Evolutionary conservation across 2,329 filamentous ascomycete genomes (phyloP).

Genomic region (Monilinia laxa): DNA sequence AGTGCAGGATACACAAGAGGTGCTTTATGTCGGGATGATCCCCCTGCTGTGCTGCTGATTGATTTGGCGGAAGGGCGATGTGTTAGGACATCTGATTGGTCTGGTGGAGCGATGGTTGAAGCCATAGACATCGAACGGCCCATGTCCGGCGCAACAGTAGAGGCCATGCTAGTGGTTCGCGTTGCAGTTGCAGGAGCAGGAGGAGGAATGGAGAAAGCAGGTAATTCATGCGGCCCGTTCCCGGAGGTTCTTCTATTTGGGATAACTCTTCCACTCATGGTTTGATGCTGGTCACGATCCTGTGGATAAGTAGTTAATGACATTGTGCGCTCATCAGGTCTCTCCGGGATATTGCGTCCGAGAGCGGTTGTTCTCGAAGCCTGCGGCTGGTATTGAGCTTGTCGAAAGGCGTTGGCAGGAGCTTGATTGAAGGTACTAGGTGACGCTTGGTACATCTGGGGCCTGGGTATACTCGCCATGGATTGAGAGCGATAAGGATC

Average conservation of each 20-base stretch:
- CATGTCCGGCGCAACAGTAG: slow-evolving; percentile 44
- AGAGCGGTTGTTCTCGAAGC: slow-evolving; percentile 83
- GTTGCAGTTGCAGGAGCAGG: slow-evolving; percentile 51
- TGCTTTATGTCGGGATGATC: slow-evolving; percentile 49
- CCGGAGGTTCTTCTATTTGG: slow-evolving; percentile 62
- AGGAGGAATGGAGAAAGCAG: slow-evolving; percentile 34
- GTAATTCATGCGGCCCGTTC: slow-evolving; percentile 36
- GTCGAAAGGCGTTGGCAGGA: slow-evolving; percentile 74
- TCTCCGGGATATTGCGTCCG: slow-evolving; percentile 85
- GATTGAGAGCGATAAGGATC: slow-evolving; percentile 93
- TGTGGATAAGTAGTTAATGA: slow-evolving; percentile 83
- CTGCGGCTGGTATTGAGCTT: slow-evolving; percentile 66
- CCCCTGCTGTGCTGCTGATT: slow-evolving; percentile 37
- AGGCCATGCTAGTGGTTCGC: slow-evolving; percentile 61
- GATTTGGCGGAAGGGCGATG: slow-evolving; percentile 55
- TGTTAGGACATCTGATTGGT: slow-evolving; percentile 50
- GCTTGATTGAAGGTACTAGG: slow-evolving; percentile 62
- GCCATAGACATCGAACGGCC: slow-evolving; percentile 87
- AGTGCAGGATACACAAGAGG: slow-evolving; percentile 93
- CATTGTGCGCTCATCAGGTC: slow-evolving; percentile 92
- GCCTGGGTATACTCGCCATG: slow-evolving; percentile 73
- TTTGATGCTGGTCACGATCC: slow-evolving; percentile 80
- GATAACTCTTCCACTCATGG: slow-evolving; percentile 89
- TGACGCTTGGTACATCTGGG: slow-evolving; percentile 67
- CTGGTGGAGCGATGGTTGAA: slow-evolving; percentile 70